phyloP scores from a whole-genome alignment of 768 basidiomycete species.

The Phallus indusiatus region DNA sequence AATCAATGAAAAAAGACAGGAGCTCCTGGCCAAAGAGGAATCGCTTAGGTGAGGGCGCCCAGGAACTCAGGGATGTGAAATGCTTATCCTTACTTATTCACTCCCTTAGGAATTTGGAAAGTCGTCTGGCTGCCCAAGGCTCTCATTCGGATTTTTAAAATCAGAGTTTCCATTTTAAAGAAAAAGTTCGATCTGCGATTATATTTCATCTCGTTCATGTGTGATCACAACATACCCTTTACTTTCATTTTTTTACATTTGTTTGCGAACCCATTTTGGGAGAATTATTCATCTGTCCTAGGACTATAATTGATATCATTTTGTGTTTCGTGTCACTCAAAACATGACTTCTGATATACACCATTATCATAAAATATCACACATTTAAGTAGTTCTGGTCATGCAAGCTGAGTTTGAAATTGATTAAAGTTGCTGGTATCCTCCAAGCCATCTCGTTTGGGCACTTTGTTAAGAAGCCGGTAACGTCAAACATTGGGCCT shows the following conservation, averaged over 20 bases:
- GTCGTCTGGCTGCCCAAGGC: conserved; percentile 82
- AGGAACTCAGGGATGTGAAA: neutral
- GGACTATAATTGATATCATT: neutral
- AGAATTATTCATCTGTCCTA: no score
- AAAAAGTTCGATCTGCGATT: conserved; percentile 24
- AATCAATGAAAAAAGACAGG: conserved; percentile 95
- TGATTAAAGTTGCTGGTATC: no score
- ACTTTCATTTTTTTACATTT: neutral
- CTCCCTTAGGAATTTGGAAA: conserved; percentile 67
- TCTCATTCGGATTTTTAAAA: conserved; percentile 73
- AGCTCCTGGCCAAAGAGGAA: conserved; percentile 93
- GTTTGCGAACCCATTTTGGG: neutral
- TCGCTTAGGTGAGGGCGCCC: conserved; percentile 56
- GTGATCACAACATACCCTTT: conserved; percentile 1
- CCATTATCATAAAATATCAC: no score
- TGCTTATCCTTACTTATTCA: neutral
- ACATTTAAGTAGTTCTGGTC: no score
- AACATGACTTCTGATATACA: neutral
- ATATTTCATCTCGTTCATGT: neutral
- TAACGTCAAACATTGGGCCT: no score
- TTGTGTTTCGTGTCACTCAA: neutral
- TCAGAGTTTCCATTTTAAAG: conserved; percentile 22
- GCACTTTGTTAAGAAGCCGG: no score
- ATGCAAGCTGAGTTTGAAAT: no score
- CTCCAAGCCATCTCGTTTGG: no score